These are phyloP conservation scores for Drechslerella dactyloides DNA, from an alignment of 2,329 filamentous ascomycete species.

Conservation along the genomic window DNA sequence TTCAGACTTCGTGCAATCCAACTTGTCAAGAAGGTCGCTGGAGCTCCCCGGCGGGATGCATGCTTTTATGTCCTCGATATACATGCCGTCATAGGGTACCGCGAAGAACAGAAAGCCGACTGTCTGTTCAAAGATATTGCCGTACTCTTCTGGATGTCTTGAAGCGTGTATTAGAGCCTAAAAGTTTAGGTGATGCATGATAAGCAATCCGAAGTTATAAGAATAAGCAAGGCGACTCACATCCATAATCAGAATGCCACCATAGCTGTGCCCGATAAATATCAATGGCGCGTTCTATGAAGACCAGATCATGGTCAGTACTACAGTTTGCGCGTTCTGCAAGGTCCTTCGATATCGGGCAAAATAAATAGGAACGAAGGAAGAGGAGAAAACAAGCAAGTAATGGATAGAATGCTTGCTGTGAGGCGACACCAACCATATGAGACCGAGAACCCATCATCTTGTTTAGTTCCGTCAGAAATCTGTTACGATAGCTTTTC, in stretches of 20 bases:
- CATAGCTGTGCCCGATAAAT: slow-evolving; percentile 17
- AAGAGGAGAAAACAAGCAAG: too few relatives aligned
- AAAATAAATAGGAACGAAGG: too few relatives aligned
- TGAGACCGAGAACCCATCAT: too few relatives aligned
- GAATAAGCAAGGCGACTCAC: background rate
- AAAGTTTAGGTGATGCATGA: background rate
- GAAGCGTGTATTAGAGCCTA: background rate
- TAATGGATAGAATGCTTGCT: too few relatives aligned
- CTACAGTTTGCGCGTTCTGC: too few relatives aligned
- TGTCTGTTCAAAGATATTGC: background rate
- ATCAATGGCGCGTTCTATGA: background rate
- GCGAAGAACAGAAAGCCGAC: background rate
- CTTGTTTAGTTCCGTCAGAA: too few relatives aligned
- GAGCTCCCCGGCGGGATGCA: background rate
- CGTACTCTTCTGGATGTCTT: slow-evolving; percentile 2
- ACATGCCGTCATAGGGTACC: slow-evolving; percentile 4
- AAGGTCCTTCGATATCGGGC: too few relatives aligned
- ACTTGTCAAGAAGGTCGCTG: background rate
- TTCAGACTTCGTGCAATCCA: too few relatives aligned
- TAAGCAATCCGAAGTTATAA: background rate
- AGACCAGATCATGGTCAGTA: too few relatives aligned
- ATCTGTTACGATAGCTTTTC: too few relatives aligned
- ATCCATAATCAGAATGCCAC: slow-evolving; percentile 5
- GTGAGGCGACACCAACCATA: too few relatives aligned
- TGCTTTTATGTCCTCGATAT: background rate